Evolutionary conservation across 179 eudicot species (phyloP).

Genomic region (Silene noctiflora): DNA sequence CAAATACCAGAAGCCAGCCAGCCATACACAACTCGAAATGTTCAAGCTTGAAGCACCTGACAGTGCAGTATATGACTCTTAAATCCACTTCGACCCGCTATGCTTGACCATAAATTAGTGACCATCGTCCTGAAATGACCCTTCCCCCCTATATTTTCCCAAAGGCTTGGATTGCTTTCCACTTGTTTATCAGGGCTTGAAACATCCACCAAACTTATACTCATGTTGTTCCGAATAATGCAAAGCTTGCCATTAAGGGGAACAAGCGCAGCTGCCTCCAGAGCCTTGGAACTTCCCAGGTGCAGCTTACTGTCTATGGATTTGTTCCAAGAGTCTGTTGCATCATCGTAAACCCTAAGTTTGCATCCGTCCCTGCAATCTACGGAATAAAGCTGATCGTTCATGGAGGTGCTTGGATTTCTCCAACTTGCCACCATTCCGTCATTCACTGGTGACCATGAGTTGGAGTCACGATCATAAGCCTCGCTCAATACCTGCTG

Average conservation of each 20-base stretch:
- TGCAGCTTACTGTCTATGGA: conserved; percentile 86
- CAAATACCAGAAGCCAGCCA: conserved; percentile 8
- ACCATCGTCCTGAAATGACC: conserved; percentile 76
- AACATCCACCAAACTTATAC: conserved; percentile 88
- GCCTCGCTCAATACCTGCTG: conserved; percentile 84
- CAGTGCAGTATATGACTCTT: conserved; percentile 93
- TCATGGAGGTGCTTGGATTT: conserved; percentile 84
- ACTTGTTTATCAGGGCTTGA: conserved; percentile 59
- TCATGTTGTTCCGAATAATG: conserved; percentile 86
- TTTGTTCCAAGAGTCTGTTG: conserved; percentile 60
- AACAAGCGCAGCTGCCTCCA: conserved; percentile 96
- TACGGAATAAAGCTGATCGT: conserved; percentile 77
- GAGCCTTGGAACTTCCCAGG: conserved; percentile 72
- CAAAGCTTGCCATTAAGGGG: conserved; percentile 88
- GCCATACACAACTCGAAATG: neutral
- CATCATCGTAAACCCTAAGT: conserved; percentile 69
- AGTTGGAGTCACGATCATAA: conserved; percentile 58
- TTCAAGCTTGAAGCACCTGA: conserved; percentile 85
- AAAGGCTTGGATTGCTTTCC: conserved; percentile 73
- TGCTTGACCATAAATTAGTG: conserved; percentile 81
- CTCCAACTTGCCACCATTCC: conserved; percentile 92
- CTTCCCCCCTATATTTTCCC: conserved; percentile 84
- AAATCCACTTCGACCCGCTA: conserved; percentile 75
- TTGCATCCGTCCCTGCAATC: conserved; percentile 95
- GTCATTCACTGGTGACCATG: conserved; percentile 58